Conservation (phyloP, 2,329 filamentous ascomycete genomes). For the Arthrocladium fulminans region DNA sequence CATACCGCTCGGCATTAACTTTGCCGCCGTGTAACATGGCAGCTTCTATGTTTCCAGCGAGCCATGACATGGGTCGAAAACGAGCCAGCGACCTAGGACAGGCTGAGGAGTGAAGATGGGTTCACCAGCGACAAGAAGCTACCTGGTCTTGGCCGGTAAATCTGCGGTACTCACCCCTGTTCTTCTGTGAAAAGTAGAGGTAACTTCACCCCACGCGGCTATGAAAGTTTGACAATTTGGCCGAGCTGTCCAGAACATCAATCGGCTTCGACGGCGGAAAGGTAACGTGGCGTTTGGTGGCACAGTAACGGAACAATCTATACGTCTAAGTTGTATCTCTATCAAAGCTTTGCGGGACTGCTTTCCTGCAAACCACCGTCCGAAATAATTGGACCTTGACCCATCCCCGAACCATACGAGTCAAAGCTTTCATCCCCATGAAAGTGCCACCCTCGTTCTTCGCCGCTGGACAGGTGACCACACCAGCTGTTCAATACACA, state of each 20-base stretch:
- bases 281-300: too few species aligned
- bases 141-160: neutral
- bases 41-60: conserved; percentile 7
- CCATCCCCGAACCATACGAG: conserved; percentile 23
- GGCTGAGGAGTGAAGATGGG: neutral
- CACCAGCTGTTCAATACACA: conserved; percentile 77
- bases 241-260: too few species aligned
- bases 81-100: neutral
- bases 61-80: conserved; percentile 8
- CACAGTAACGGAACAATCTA: too few species aligned
- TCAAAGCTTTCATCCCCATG: conserved; percentile 40
- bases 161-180: neutral
- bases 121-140: neutral
- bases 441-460: conserved; percentile 70
- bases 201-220: too few species aligned
- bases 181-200: too few species aligned
- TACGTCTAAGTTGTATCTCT: neutral
- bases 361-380: conserved; percentile 10
- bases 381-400: conserved; percentile 21
- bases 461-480: conserved; percentile 66
- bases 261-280: too few species aligned
- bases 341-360: conserved; percentile 8
- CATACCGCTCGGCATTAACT: conserved; percentile 5
- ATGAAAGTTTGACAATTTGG: too few species aligned
- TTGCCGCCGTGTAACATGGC: conserved; percentile 19